A percentile compares a stretch with the other conserved stretches of the same genome.
Conservation (phyloP, 2,329 filamentous ascomycete species). For the Fusarium subglutinans region DNA sequence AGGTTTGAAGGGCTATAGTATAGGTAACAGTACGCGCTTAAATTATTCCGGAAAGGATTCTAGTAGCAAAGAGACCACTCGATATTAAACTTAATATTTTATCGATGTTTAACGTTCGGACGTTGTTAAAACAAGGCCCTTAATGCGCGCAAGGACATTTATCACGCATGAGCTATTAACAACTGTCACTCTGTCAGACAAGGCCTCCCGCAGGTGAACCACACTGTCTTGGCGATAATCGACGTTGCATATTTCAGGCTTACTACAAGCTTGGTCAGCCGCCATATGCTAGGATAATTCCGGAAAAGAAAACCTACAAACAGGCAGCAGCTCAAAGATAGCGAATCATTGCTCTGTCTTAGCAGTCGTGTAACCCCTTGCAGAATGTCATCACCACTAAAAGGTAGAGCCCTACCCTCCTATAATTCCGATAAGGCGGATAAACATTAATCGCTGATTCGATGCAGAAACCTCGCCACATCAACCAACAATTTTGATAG, state of each 20-base stretch:
- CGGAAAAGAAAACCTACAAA: not conserved
- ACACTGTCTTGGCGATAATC: not conserved
- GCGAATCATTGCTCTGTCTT: accelerated
- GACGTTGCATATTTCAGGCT: not conserved
- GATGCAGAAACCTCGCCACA: not conserved
- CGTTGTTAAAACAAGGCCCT: accelerated
- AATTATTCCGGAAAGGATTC: too few species aligned
- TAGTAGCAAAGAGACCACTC: accelerated
- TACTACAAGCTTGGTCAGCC: not conserved
- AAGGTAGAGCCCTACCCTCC: not conserved
- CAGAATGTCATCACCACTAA: not conserved
- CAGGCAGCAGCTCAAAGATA: not conserved
- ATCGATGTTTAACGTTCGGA: not conserved
- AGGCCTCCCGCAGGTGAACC: accelerated
- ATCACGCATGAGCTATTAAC: not conserved
- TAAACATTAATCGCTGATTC: not conserved
- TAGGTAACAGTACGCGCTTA: accelerated
- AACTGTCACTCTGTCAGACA: accelerated
- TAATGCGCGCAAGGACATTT: too few species aligned
- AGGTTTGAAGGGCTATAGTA: accelerated
- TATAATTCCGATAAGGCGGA: not conserved
- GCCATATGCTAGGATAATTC: too few species aligned
- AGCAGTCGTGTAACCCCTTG: not conserved
- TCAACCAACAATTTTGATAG: accelerated
- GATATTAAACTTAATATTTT: not conserved